Base-by-base conservation (phyloP, 2,329 filamentous ascomycete genomes). In the Elsinoe necatrix region DNA sequence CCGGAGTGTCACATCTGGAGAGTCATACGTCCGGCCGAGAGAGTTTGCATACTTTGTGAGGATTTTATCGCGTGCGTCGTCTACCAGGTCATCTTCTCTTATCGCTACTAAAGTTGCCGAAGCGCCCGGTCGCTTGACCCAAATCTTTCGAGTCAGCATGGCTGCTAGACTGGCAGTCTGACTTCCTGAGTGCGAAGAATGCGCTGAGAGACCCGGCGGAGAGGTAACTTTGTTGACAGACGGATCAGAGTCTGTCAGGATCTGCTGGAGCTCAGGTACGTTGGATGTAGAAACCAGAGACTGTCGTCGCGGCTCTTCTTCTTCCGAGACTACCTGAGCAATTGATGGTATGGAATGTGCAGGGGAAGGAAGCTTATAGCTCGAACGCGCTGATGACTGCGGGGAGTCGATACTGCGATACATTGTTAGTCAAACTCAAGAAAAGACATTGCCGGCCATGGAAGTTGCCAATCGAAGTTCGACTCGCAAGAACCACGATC, bases 21-120 rank as follows among this genome's bases (percentile, higher is more conserved):
- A 80, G 73, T 98, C 93, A 70, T 91, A 96, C 54, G 81, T 87
- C 64, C 84, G 84, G 52, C 92, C 92, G 23, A 98, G 78, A 12
- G 90, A 95, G 72, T 98, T 97, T 64, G 84, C 83, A 71, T 97
- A 98, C 75, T 97, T 97, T 66, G 83, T 84, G 64, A 97, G 75
- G 57, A 97, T 93, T 77, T 89, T 83, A 64, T 96, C 93, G 64
- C 92, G 86, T 60, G 95, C 85, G 72, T 96, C 92, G 70, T 98
- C 93, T 57, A 97, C 91, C 64, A 97, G 75, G 67, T 95, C 90
- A 65, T 95, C 89, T 66, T 95, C 87, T 63, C 83, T 80, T 65
- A 95, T 87, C 59, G 86, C 83, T 56, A 98, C 86, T 65, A 93
- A 78, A 12, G 93, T 98, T 37, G 92, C 84, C 57, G 92, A 96